Evolutionary conservation across 306 rosid species (phyloP).

Genomic region (Sindora glabra): DNA sequence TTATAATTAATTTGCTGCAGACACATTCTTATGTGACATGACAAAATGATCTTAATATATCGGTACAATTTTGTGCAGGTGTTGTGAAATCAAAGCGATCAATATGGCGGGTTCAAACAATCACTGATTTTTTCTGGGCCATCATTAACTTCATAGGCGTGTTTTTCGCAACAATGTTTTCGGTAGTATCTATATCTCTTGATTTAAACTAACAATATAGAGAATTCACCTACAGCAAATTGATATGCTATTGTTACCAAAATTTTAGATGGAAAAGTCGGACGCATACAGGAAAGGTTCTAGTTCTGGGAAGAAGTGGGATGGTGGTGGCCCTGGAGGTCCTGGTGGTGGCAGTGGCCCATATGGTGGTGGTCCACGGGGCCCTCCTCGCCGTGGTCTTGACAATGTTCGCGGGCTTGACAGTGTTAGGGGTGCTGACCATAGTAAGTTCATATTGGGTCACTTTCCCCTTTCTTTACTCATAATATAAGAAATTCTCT

Average conservation of each 20-base stretch:
- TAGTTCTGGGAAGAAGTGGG: conserved; percentile 72
- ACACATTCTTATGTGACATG: background rate
- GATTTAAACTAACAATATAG: background rate
- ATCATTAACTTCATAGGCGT: conserved; percentile 62
- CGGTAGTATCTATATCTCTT: conserved; percentile 39
- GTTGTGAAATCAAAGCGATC: conserved; percentile 75
- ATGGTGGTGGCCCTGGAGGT: conserved; percentile 85
- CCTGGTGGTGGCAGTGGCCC: conserved; percentile 85
- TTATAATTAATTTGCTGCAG: background rate
- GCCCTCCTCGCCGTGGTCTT: conserved; percentile 85
- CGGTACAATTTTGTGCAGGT: conserved; percentile 38
- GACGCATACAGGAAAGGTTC: conserved; percentile 82
- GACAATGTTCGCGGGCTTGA: conserved; percentile 86
- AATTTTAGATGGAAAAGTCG: conserved; percentile 71
- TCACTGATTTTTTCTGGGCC: conserved; percentile 83
- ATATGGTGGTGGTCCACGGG: conserved; percentile 75
- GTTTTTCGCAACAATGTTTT: conserved; percentile 84
- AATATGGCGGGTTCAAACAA: conserved; percentile 71
- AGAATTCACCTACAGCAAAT: background rate
- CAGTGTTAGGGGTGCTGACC: conserved; percentile 60
- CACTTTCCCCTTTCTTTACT: background rate
- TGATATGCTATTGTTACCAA: background rate
- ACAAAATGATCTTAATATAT: background rate
- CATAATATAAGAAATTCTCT: background rate
- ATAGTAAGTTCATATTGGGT: conserved; percentile 54